These are phyloP conservation scores for Elsinoe perseae DNA, from an alignment of 2,329 filamentous ascomycete genomes.

Conservation along the genomic window DNA sequence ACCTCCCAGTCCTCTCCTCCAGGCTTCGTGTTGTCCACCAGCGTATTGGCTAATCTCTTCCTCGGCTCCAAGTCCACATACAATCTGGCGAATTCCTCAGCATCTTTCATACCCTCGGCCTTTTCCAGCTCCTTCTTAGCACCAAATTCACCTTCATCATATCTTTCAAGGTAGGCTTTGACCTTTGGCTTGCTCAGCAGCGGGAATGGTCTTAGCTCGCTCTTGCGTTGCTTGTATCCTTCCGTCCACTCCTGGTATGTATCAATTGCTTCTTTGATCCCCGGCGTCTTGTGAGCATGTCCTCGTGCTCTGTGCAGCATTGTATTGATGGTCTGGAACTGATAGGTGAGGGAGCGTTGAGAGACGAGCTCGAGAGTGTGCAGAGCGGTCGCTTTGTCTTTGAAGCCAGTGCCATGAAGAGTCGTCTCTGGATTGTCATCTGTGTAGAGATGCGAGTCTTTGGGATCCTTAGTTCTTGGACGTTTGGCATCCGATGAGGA, in stretches of 20 bases:
- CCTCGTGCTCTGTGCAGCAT: conserved; percentile 25
- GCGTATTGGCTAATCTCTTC: conserved; percentile 26
- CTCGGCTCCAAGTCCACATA: conserved; percentile 24
- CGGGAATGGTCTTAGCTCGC: conserved; percentile 22
- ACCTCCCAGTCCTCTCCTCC: conserved; percentile 26
- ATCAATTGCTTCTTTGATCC: conserved; percentile 24
- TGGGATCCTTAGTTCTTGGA: conserved; percentile 19
- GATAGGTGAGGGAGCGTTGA: conserved; percentile 27
- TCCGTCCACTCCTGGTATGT: conserved; percentile 27
- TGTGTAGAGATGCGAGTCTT: conserved; percentile 29
- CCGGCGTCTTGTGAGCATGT: conserved; percentile 19
- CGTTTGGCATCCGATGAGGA: not conserved
- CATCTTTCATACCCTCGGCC: conserved; percentile 15
- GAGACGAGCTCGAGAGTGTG: conserved; percentile 26
- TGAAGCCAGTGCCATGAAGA: conserved; percentile 30
- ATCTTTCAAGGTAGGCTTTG: conserved; percentile 17
- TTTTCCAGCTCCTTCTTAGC: not conserved
- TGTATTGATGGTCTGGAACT: conserved; percentile 29
- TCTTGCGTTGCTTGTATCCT: conserved; percentile 24
- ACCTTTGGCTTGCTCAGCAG: conserved; percentile 24
- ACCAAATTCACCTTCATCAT: not conserved
- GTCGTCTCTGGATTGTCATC: conserved; percentile 29
- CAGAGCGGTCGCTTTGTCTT: conserved; percentile 24
- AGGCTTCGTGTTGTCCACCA: conserved; percentile 26
- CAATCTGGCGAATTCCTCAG: conserved; percentile 22